These are phyloP conservation scores for Rhodotorula paludigena DNA, from an alignment of 768 basidiomycete genomes.

Conservation along the genomic window DNA sequence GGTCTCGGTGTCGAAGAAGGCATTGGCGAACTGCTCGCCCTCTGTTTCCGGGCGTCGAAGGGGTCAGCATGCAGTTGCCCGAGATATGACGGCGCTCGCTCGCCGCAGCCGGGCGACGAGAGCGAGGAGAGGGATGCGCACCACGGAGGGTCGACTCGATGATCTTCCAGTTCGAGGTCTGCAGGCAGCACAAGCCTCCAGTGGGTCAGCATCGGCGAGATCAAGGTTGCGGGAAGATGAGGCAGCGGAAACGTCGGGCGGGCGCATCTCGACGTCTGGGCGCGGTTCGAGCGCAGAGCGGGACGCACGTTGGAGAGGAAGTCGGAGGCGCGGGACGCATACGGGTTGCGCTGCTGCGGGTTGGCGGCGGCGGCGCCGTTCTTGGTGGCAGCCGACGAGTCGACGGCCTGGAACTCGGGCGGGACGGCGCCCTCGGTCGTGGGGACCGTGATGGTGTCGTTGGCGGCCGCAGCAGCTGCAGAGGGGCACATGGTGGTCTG, in stretches of 20 bases:
- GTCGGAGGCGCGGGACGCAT: constrained; percentile 33
- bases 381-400: constrained; percentile 11
- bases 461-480: constrained; percentile 10
- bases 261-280: not conserved
- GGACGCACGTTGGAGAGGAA: constrained; percentile 41
- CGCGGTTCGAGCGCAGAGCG: not conserved
- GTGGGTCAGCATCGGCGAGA: not conserved
- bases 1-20: constrained; percentile 98
- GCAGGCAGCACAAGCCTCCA: not conserved
- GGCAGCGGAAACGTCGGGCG: not conserved
- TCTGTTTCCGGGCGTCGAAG: constrained; percentile 12
- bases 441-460: constrained; percentile 19
- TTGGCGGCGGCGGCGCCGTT: not conserved
- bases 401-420: constrained; percentile 32
- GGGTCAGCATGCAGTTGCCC: not conserved
- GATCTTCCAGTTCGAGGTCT: constrained; percentile 78
- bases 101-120: not conserved
- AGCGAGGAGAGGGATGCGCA: constrained; percentile 44
- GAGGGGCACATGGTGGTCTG: constrained; percentile 29
- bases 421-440: constrained; percentile 32
- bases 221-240: not conserved
- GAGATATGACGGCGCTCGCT: not conserved
- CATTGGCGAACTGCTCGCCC: constrained; percentile 78
- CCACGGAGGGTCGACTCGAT: constrained; percentile 95
- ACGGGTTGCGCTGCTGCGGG: constrained; percentile 31